Base-by-base conservation (phyloP, 2,329 filamentous ascomycete genomes). In the Cladosporium cucumerinum region DNA sequence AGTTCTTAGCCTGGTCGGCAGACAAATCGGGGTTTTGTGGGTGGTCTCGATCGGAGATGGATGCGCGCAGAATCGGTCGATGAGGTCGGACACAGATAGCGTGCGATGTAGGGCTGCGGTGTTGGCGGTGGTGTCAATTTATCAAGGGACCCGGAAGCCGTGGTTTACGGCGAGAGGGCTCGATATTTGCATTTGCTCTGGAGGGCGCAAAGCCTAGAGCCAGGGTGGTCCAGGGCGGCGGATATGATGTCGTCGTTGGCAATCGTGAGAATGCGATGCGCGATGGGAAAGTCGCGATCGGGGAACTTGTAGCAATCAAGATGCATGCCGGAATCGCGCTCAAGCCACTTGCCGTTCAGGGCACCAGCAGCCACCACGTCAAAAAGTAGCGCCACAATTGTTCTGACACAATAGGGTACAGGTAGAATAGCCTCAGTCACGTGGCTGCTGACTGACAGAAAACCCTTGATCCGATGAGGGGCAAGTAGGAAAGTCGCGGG, bases 231-330 rank as follows among this genome's bases (percentile, higher is more conserved):
- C 59, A 54, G 57, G 39, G 51, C 28, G 30, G 26, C 51, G 28
- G 16, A 32, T 32, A 43, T 43, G 51, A 32, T 32, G 51, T 54
- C 28, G 59, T 32, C 52, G 57, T 59, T 25, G 54, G 36, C 36
- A 60, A 60, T 60, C 36, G 57, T 43, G n/a, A 23, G 32, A 49
- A 48, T 32, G 36, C 57, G 28, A n/a, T 60, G 14, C 43, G 57
- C 36, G 57, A 61, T 61, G 59, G 48, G 51, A 54, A 61, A 54
- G 57, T 34, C 59, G 46, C 46, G 48, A 61, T 61, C 59, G 59
- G 54, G 51, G 51, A 54, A 54, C 51, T 54, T 21, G 51, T 14
- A 32, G 51, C 51, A 46, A 46, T 46, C 39, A 39, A 21, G 26
- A 48, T 39, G 21, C 59, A 34, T 49, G 46, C 59, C 46, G 21